Evolutionary conservation across 164 flowering plant genomes (phyloP), one percentile per base, ranked within the genome.

Genomic region (Akebia trifoliata): DNA sequence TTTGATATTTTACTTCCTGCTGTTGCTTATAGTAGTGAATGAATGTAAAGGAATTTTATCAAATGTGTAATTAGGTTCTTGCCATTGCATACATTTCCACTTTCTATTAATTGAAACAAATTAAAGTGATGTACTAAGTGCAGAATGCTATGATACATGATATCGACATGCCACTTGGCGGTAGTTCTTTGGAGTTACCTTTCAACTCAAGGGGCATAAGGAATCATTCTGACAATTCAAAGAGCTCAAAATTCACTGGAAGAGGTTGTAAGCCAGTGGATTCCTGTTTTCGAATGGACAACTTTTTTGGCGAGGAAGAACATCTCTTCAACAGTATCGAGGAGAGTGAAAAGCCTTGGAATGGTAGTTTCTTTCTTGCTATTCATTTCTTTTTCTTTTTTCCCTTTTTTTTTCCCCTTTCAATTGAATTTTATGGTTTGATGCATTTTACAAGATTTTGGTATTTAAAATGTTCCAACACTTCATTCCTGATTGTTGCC

Each of bases 91-190:
- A 11, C 2, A 21, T 43, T 22, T 10, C 9, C 8, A 21, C 8
- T 4, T 30, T 2, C 34, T 44, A 31, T n/a, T 22, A 21, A 37
- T 54, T 54, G 14, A 44, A 45, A 26, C 28, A 25, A 43, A 18
- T 12, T 52, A 21, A 7, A 48, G 17, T 49, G 52, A 14, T 54
- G 39, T 38, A 21, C 22, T 20, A 37, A 55, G 48, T 76, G 69
- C 77, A 85, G 95, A 78, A 70, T 60, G 26, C 65, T 45, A 48
- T 67, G 61, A 48, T 77, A 66, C 72, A 65, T 68, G 81, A 76
- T 64, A 45, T 48, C 15, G 54, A 69, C 40, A 50, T 57, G 61
- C 71, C 78, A 25, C 59, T 53, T 17, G 38, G 57, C 65, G 47
- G 54, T 61, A 58, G 56, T 61, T 37, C 63, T 54, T 53, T 50